Conservation (phyloP, 2,329 filamentous ascomycete species). For the Emmonsia crescens region DNA sequence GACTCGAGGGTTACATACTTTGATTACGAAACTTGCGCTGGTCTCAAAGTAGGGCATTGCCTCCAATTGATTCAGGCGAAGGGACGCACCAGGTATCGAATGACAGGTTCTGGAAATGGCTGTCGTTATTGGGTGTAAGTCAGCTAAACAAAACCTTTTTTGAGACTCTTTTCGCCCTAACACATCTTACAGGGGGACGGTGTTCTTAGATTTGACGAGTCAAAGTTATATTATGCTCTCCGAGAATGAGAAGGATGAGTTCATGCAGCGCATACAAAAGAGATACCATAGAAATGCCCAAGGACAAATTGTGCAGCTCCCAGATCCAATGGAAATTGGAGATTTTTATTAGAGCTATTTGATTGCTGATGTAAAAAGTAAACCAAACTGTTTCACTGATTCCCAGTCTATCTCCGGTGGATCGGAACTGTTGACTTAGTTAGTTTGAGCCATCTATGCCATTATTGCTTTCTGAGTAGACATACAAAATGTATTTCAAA, state of each 20-base stretch:
- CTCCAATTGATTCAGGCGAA: not conserved
- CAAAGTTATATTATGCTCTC: not conserved
- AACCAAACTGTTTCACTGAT: not conserved
- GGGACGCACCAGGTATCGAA: not conserved
- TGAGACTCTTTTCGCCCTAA: not conserved
- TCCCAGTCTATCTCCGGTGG: not conserved
- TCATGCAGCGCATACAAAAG: not conserved
- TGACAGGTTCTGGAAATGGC: not conserved
- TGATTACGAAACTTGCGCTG: not conserved
- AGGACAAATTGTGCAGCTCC: too few species aligned
- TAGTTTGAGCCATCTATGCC: not conserved
- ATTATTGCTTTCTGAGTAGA: not conserved
- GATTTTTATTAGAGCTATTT: too few species aligned
- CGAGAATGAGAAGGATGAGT: not conserved
- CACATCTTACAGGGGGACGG: not conserved
- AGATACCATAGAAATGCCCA: not conserved
- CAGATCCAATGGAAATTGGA: too few species aligned
- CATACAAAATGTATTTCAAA: conserved; percentile 1
- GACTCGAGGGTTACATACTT: not conserved
- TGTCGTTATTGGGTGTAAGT: not conserved
- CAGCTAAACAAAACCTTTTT: not conserved
- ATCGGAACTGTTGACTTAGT: not conserved
- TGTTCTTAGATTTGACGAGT: not conserved
- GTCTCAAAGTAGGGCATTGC: not conserved
- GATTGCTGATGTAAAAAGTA: not conserved